Base-by-base conservation (phyloP, 2,329 filamentous ascomycete genomes). In the Sporothrix schenckii region DNA sequence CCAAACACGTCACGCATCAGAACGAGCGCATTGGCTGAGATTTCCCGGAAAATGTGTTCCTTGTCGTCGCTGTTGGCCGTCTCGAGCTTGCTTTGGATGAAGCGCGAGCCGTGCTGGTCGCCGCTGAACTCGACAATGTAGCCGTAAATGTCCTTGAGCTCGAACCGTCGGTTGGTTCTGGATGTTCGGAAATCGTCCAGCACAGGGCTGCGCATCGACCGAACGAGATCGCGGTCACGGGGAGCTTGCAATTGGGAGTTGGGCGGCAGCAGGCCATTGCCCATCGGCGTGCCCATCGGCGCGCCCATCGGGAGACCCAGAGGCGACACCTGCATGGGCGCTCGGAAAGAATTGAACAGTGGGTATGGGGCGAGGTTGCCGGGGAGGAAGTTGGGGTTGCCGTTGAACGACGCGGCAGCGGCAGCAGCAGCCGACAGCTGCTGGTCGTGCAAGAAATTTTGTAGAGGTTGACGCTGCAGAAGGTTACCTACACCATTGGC, bases 1-100 rank as follows among this genome's bases (percentile, higher is more conserved):
- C 95, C 95, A 77, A 97, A 99, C 0, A 98, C 91, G 78, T 98
- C 95, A 60, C 91, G 94, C 93, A 97, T 97, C 63, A 99, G 83
- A 77, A 94, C 93, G 41, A 97, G 80, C 1, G 91, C 89, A 74
- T 99, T 95, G 0, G 89, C 87, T 75, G 92, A 87, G 60, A 99
- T 93, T 79, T 98, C 95, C 0, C 86, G 84, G 82, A 97, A 98
- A 0, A 98, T 87, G 70, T 90, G 89, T 44, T 97, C 92, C 80
- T 97, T 98, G 77, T 97, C 94, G 72, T 98, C 95, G 76, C 93
- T 97, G 78, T 97, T 97, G 69, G 95, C 95, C 1, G 89, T 91
- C 79, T 95, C 92, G 3, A 99, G 86, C 80, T 97, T 97, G 75
- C 91, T 88, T 78, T 99, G 95, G 71, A 99, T 97, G 79, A 97